Evolutionary conservation across 2,329 filamentous ascomycete genomes (phyloP).

Genomic region (Diaporthe caulivora): DNA sequence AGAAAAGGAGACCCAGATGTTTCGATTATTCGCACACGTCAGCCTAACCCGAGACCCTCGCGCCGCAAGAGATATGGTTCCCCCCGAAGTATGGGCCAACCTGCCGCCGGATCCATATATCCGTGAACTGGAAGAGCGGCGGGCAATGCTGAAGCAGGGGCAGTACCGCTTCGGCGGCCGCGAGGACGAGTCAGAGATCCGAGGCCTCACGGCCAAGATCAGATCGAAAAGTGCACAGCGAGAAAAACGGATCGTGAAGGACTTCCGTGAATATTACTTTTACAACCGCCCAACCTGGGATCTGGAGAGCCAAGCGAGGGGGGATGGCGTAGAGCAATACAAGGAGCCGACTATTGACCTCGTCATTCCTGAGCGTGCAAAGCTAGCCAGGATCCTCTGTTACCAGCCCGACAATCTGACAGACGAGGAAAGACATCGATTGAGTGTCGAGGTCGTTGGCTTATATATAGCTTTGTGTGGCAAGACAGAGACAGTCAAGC

Average conservation of each 20-base stretch:
- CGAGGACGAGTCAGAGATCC: constrained; percentile 43
- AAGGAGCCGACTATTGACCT: constrained; percentile 34
- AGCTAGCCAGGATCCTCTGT: constrained; percentile 28
- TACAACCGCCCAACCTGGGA: not conserved
- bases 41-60: constrained; percentile 47
- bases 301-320: constrained; percentile 34
- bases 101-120: constrained; percentile 49
- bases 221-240: constrained; percentile 41
- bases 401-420: constrained; percentile 32
- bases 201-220: constrained; percentile 43
- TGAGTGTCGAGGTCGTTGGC: constrained; percentile 23
- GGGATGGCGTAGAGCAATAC: constrained; percentile 40
- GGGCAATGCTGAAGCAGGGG: constrained; percentile 44
- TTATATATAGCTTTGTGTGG: constrained; percentile 30
- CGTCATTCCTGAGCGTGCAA: constrained; percentile 32
- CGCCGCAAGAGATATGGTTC: constrained; percentile 46
- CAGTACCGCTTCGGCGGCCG: constrained; percentile 43
- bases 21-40: constrained; percentile 42
- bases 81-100: constrained; percentile 46
- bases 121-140: constrained; percentile 41
- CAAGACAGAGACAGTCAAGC: constrained; percentile 37
- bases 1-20: constrained; percentile 41
- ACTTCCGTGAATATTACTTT: constrained; percentile 48
- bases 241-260: constrained; percentile 40
- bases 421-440: constrained; percentile 4